A percentile compares a stretch with the other conserved stretches of the same genome.
Conservation (phyloP, 139 green algal species). For the Zygnema cylindricum region DNA sequence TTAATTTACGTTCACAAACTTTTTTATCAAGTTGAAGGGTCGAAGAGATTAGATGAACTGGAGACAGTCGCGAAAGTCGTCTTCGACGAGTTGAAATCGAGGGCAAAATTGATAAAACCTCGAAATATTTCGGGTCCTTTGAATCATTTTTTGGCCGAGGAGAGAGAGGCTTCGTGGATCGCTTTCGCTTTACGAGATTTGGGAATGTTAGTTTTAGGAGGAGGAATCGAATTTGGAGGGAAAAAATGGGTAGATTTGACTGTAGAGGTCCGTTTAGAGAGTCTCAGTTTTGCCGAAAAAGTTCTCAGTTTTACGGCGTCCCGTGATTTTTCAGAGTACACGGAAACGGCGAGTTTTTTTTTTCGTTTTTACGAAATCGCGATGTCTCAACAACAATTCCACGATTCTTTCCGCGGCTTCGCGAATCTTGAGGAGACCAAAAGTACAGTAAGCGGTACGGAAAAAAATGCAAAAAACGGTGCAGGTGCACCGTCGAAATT, state of each 20-base stretch:
- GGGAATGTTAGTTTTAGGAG: background rate
- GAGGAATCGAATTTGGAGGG: background rate
- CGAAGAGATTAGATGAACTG: too few relatives aligned
- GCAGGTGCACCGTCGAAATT: too few relatives aligned
- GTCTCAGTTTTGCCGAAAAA: background rate
- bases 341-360: background rate
- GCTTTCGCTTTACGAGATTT: background rate
- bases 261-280: background rate
- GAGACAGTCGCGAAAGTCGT: too few relatives aligned
- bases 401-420: background rate
- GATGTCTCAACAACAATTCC: background rate
- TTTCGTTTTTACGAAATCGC: background rate
- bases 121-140: background rate
- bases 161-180: background rate
- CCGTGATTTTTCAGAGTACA: background rate
- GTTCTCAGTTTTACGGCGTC: background rate
- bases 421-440: too few relatives aligned
- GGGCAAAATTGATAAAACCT: too few relatives aligned
- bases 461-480: background rate
- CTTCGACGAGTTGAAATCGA: too few relatives aligned
- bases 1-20: background rate
- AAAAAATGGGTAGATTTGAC: background rate
- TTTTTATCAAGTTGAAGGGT: background rate
- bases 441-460: background rate
- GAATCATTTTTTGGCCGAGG: background rate